Evolutionary conservation across 345 rosid species (phyloP), one percentile per base, ranked within the genome.

Genomic region (Eucalyptus tenuipes): DNA sequence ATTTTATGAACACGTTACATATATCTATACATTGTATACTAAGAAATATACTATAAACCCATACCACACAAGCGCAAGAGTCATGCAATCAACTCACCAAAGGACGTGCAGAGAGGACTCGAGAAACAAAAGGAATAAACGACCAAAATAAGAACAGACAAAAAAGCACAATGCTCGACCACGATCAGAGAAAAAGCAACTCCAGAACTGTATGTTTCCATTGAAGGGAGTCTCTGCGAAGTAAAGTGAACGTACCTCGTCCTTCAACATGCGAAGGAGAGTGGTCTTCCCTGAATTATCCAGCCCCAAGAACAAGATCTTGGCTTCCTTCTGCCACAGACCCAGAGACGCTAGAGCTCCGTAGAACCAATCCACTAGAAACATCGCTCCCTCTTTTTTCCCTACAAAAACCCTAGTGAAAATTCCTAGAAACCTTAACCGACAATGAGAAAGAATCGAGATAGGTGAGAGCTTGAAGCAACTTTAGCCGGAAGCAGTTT

Each of bases 211-310:
- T 25, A 11, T 12, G 7, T 64, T 6, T n/a, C 37, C 42, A 33
- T 2, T 3, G 44, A 37, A 68, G 13, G 42, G 25, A 4, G 13
- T 68, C 44, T 33, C 13, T 17, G 42, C 10, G 7, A 68, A 68
- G 13, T 33, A 3, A 17, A 31, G 20, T 2, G 71, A 44, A 52
- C 6, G 18, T 5, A 85, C 90, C 90, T 86, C 90, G 16, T 89
- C 90, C 85, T 85, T 89, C 85, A 89, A 49, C 88, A 89, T 89
- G 50, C 71, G 90, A 33, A 89, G 90, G 12, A 89, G 66, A 24
- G 90, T 89, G 15, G 90, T 89, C 86, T 89, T 89, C 61, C 90
- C 90, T 71, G 88, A 81, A 52, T 89, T 89, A 42, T 89, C 90
- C 50, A 89, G 88, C 5, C 88, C 90, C 64, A 89, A 44, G 81